Evolutionary conservation across 2,329 filamentous ascomycete genomes (phyloP), one percentile per base, ranked within the genome.

Genomic region (Dendryphion nanum): DNA sequence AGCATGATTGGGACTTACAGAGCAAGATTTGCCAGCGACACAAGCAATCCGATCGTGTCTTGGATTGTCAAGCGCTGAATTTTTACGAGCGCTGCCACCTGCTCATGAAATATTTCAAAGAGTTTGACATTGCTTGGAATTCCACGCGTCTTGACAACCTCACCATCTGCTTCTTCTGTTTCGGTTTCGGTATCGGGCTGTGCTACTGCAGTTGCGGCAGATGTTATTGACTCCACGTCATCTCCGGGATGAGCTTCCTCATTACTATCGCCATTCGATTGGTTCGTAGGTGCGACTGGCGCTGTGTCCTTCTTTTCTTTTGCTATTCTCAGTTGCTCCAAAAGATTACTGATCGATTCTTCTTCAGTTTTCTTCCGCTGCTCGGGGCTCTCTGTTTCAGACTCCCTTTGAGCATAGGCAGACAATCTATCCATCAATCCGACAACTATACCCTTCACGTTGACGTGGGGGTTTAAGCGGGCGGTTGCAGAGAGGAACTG

Each of bases 391-490:
- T 86, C 83, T 17, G 79, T 78, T 49, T 87, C 80, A 3, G 87
- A 79, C 66, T 97, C 91, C 40, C 90, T 79, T 54, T 93, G 85
- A n/a, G 93, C 91, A 65, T 95, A 98, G 38, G 89, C 85, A 5
- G 93, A 96, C 19, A 98, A 70, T 26, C 93, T 82, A 61, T 98
- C 91, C 94, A 98, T 98, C 43, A 98, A 75, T 18, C 91, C 93
- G 60, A 97, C 96, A 7, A 98, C 91, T 41, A 98, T 98, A 32
- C 87, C 86, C 71, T 98, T 98, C 69, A 98, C 83, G 53, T 98
- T 95, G 57, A 98, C 93, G 59, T 97, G 88, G 0, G 91, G 93
- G 57, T 98, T 96, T 24, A 98, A 75, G 41, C 91, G 79, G 12
- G 91, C 89, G 21, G 95, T 95, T 5, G 93, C 93, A 6, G 86